Evolutionary conservation across 495 filamentous ascomycete genomes (phyloP).

Genomic region (Talaromyces adpressus): DNA sequence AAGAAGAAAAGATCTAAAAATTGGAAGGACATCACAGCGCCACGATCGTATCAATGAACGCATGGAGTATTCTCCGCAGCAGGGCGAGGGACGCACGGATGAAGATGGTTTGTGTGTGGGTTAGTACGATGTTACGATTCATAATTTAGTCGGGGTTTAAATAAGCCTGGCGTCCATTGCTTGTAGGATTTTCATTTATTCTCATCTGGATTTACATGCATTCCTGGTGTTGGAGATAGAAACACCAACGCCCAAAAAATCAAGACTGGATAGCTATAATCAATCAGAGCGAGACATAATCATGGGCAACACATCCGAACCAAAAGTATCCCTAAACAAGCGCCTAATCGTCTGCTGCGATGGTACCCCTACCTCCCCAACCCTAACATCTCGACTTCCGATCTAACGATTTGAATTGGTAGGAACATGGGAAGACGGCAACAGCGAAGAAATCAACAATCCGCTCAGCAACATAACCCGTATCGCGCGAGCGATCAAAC

Average conservation of each 20-base stretch:
- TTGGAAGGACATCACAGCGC: background rate
- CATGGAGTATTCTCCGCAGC: background rate
- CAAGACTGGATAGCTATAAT: too few species aligned
- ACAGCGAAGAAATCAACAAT: constrained; percentile 20
- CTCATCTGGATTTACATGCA: too few species aligned
- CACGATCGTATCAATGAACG: background rate
- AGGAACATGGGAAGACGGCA: constrained; percentile 38
- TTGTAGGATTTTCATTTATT: background rate
- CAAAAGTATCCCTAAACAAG: constrained; percentile 15
- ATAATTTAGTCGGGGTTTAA: too few species aligned
- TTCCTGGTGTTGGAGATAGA: too few species aligned
- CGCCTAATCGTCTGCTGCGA: constrained; percentile 38
- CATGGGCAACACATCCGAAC: background rate
- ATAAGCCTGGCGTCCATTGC: too few species aligned
- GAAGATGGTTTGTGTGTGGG: background rate
- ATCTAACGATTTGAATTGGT: constrained; percentile 1
- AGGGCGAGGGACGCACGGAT: background rate
- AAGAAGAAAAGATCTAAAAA: background rate
- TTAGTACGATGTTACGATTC: too few species aligned
- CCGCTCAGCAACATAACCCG: constrained; percentile 39
- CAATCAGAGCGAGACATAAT: too few species aligned
- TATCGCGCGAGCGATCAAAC: constrained; percentile 29
- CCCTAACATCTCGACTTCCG: background rate
- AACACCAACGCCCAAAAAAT: too few species aligned
- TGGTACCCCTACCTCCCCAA: constrained; percentile 12